Conservation (phyloP, 2,329 filamentous ascomycete species). For the Neonectria magnoliae region DNA sequence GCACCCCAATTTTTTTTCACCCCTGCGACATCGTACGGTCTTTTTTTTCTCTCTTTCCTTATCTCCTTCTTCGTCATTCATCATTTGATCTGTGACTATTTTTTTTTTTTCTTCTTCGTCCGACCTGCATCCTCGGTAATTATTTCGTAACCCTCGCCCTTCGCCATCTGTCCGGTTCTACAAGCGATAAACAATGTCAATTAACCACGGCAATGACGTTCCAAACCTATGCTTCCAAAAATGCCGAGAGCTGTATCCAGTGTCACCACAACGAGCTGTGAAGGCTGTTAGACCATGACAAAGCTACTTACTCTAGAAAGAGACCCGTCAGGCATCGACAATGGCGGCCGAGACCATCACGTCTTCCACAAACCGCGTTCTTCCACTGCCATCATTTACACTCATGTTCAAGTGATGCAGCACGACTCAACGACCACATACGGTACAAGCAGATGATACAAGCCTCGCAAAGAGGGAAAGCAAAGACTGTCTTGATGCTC, state of each 20-base stretch:
- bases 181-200: background rate
- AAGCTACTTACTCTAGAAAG: background rate
- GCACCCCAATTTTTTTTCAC: background rate
- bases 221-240: background rate
- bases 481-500: constrained; percentile 25
- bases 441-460: background rate
- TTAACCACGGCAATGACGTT: background rate
- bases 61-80: constrained; percentile 4
- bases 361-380: background rate
- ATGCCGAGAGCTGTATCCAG: background rate
- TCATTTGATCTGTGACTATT: constrained; percentile 9
- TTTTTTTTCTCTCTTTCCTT: background rate
- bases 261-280: background rate
- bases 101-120: background rate
- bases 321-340: background rate
- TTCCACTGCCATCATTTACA: background rate
- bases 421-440: background rate
- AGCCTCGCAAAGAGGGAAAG: constrained; percentile 15
- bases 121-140: constrained; percentile 19
- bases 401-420: background rate
- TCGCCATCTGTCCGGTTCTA: constrained; percentile 4
- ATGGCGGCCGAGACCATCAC: background rate
- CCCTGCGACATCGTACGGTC: constrained; percentile 6
- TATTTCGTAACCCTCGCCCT: background rate
- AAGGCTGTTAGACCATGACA: background rate